Percentiles rank a stretch among this genome's conserved stretches.
phyloP scores from a whole-genome alignment of 2,329 filamentous ascomycete genomes.

The Aureobasidium sp. region DNA sequence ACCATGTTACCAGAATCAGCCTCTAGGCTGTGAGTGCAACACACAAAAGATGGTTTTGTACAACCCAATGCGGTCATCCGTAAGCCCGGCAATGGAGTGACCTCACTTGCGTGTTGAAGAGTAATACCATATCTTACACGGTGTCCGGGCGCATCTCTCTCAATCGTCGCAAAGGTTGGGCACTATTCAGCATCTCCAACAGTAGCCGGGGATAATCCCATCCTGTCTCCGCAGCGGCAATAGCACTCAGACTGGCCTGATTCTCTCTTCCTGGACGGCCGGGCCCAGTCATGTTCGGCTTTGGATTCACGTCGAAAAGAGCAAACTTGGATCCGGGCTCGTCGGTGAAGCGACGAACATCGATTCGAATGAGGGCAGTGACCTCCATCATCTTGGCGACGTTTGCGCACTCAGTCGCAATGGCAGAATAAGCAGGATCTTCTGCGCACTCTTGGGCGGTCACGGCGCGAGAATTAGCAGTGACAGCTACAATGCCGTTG shows the following conservation, averaged over 20 bases:
- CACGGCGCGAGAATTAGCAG: conserved; percentile 25
- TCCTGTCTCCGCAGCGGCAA: conserved; percentile 38
- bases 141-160: conserved; percentile 4
- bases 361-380: conserved; percentile 43
- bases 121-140: neutral
- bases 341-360: conserved; percentile 36
- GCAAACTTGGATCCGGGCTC: conserved; percentile 33
- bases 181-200: conserved; percentile 29
- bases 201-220: conserved; percentile 39
- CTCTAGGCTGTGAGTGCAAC: no score
- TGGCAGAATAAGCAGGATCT: conserved; percentile 29
- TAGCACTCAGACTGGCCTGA: conserved; percentile 41
- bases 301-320: conserved; percentile 48
- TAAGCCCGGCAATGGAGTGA: no score
- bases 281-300: conserved; percentile 45
- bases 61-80: no score
- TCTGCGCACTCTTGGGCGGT: conserved; percentile 25
- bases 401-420: conserved; percentile 35
- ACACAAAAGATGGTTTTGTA: no score
- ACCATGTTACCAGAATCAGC: no score
- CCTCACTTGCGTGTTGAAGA: no score
- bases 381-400: conserved; percentile 35
- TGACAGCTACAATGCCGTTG: conserved; percentile 39
- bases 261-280: conserved; percentile 43
- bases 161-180: conserved; percentile 15